Base-by-base conservation (phyloP, 140 eudicot species). In the Anethum foeniculum region DNA sequence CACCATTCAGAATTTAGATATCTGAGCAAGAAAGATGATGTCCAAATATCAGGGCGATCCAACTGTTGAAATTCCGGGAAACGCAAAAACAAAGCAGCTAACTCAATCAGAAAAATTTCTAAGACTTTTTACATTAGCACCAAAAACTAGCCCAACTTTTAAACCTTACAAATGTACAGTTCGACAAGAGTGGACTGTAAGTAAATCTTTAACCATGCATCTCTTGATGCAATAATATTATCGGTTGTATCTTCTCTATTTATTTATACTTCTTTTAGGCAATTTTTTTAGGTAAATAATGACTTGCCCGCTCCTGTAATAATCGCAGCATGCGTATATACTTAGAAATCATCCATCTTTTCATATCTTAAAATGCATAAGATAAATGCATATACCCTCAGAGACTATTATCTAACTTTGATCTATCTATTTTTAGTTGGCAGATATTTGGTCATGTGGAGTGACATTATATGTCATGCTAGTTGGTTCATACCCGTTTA, bases 391-490 rank as follows among this genome's bases (percentile, higher is more conserved):
- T 71, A 36, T 34, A 28, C 32, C 25, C 46, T 34, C 38, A 3
- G 25, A 71, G 47, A 23, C 21, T 15, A 11, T 68, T 36, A 36
- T 71, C 7, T 11, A 19, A 38, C 48, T 71, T 36, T 18, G 13
- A 16, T 47, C 39, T 2, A 38, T 71, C 14, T 71, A 32, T 68
- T 38, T 38, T 71, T 23, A 77, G 80, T 16, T 77, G 27, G 41
- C 80, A 77, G 80, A 77, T 77, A 47, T 77, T 19, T 77, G 80
- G 80, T 46, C 80, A 77, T 77, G 80, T 77, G 80, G 80, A 18
- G 80, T 77, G 44, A 77, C 71, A n/a, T 47, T 77, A 28, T 77
- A 77, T 77, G 43, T 77, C 32, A 77, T 77, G 80, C 9, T 77
- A 34, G 80, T 77, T 49, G 80, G 68, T 16, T 44, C 71, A 48